These are phyloP conservation scores for Arabidopsis suecica DNA, from an alignment of 345 rosid species.

Conservation along the genomic window DNA sequence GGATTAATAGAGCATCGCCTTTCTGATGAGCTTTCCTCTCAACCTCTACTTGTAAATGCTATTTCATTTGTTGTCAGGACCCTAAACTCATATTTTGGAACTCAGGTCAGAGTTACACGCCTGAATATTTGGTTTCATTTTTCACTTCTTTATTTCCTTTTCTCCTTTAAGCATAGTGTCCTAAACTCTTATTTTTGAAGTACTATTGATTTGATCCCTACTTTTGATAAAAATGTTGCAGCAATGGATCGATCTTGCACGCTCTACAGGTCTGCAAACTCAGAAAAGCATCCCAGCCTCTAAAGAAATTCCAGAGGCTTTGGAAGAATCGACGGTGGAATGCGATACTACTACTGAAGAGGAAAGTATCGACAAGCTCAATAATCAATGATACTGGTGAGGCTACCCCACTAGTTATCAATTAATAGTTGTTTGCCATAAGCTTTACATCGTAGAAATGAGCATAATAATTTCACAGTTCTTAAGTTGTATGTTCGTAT, in stretches of 20 bases:
- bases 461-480: constrained; percentile 4
- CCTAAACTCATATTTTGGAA: constrained; percentile 90
- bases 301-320: constrained; percentile 50
- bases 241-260: constrained; percentile 99
- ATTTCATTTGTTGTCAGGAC: constrained; percentile 88
- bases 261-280: constrained; percentile 78
- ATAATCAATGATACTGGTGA: constrained; percentile 57
- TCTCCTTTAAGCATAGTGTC: background rate
- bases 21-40: constrained; percentile 80
- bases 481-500: background rate
- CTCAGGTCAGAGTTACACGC: constrained; percentile 68
- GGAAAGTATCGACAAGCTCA: constrained; percentile 60
- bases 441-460: constrained; percentile 5
- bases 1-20: constrained; percentile 92
- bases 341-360: constrained; percentile 60
- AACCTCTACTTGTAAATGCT: constrained; percentile 72
- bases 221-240: constrained; percentile 47
- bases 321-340: constrained; percentile 52
- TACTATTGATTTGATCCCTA: background rate
- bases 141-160: background rate
- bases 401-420: constrained; percentile 25
- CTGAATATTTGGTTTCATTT: constrained; percentile 31
- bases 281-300: constrained; percentile 53
- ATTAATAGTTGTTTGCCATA: constrained; percentile 9
- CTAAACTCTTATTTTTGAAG: constrained; percentile 17